Percentiles rank a stretch among this genome's conserved stretches.
Conservation (phyloP, 441 rosid genomes). For the Aquilaria agallochum region DNA sequence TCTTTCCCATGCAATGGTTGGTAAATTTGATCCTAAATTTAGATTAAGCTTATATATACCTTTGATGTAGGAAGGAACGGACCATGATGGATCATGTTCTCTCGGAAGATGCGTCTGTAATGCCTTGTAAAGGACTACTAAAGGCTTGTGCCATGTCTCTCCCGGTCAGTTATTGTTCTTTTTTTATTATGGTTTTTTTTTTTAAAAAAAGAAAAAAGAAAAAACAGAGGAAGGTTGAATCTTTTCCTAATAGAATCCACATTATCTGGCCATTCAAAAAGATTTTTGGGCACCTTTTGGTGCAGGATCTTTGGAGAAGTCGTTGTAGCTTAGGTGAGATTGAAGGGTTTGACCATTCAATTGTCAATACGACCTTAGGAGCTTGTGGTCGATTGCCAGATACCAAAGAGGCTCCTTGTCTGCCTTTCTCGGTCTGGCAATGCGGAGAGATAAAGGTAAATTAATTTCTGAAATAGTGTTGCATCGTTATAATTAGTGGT, state of each 20-base stretch:
- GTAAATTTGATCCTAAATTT: too few relatives aligned
- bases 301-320: slow-evolving; percentile 87
- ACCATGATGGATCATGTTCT: slow-evolving; percentile 65
- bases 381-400: slow-evolving; percentile 69
- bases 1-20: too few relatives aligned
- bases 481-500: not conserved
- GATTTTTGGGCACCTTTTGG: not conserved
- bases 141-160: slow-evolving; percentile 87
- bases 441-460: slow-evolving; percentile 82
- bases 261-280: not conserved
- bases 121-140: slow-evolving; percentile 84
- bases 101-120: slow-evolving; percentile 56
- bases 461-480: not conserved
- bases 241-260: not conserved
- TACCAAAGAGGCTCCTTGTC: slow-evolving; percentile 61
- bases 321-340: slow-evolving; percentile 56
- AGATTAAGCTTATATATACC: too few relatives aligned
- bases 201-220: not conserved
- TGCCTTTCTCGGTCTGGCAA: slow-evolving; percentile 84
- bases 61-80: slow-evolving; percentile 74
- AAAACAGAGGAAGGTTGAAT: not conserved
- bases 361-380: slow-evolving; percentile 77
- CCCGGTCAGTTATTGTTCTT: slow-evolving; percentile 50
- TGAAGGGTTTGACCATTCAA: slow-evolving; percentile 89
- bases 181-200: not conserved